A percentile compares a stretch with the other conserved stretches of the same genome.
These are phyloP conservation scores for Tubosaeta sp. DNA, from an alignment of 768 basidiomycete species.

Conservation along the genomic window DNA sequence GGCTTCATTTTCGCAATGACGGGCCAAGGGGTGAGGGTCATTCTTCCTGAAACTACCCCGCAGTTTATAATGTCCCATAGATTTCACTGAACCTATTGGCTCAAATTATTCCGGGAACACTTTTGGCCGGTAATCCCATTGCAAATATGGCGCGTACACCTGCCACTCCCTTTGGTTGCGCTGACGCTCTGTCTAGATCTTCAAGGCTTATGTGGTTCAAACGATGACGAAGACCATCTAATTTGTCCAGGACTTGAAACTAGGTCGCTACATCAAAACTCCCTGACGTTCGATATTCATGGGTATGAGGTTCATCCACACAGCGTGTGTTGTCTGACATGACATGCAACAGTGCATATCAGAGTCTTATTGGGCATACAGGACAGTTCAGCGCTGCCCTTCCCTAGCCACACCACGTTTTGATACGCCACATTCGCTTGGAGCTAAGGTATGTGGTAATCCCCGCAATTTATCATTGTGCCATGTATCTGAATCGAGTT, in stretches of 20 bases:
- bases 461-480: no score
- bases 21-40: constrained; percentile 59
- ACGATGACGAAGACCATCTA: constrained; percentile 69
- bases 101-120: constrained; percentile 86
- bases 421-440: no score
- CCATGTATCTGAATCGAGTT: no score
- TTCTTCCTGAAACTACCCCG: constrained; percentile 2
- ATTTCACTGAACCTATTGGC: constrained; percentile 83
- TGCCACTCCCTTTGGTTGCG: neutral
- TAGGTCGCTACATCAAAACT: constrained; percentile 96
- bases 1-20: constrained; percentile 95
- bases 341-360: constrained; percentile 53
- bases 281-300: constrained; percentile 86
- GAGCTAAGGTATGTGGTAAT: no score
- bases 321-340: constrained; percentile 1
- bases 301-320: constrained; percentile 26
- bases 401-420: no score
- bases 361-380: constrained; percentile 75
- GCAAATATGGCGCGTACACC: constrained; percentile 69
- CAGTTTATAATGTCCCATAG: constrained; percentile 32
- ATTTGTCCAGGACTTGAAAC: constrained; percentile 84
- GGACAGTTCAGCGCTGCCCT: constrained; percentile 70
- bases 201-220: constrained; percentile 85
- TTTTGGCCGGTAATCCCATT: constrained; percentile 80
- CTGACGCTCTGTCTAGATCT: constrained; percentile 38